Base-by-base conservation (phyloP, 352 stramenopile genomes). In the Pythium periplocum region DNA sequence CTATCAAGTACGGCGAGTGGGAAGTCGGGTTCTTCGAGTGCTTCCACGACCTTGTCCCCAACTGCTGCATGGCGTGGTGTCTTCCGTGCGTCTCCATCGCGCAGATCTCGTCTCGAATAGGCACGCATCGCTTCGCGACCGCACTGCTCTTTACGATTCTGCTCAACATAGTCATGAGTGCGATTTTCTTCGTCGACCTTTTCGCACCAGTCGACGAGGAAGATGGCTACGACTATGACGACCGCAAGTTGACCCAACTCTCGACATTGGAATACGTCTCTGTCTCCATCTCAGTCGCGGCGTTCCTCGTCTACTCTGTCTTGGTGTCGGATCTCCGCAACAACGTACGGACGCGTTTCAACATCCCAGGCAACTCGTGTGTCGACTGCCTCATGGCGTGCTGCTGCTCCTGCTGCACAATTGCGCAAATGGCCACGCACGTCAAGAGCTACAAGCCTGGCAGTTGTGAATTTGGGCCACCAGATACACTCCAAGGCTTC, bases 61-160 rank as follows among this genome's bases (percentile, higher is more conserved):
- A 73, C 48, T 47, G 57, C 26, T 48, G 59, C 45, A 65, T 72
- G 64, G 38, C 55, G 31, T 66, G 38, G 46, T 66, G 33, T 45
- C 66, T 54, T 38, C 60, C 64, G n/a, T 72, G 64, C 39, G 43
- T 62, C 2, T 65, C 17, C 50, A 12, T 75, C 5, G 54, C 61
- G 1, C 63, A 67, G 33, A 56, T 58, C 30, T 17, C 60, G 6
- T 26, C 41, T 9, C 34, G 17, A 26, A 26, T 51, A 47, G 11
- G 44, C 41, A 42, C 57, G 41, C 33, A 37, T 59, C 10, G 36
- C 11, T 8, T 49, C 4, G 17, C 45, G 11, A 41, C 48, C 9
- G 30, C 4, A 5, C 7, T 39, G 6, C 30, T 39, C 34, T 12
- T n/a, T 4, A 36, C 17, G 11, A 55, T 48, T 5, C 3, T n/a